These are phyloP conservation scores for Chenopodium album DNA, from an alignment of 148 eudicot genomes.

Conservation along the genomic window DNA sequence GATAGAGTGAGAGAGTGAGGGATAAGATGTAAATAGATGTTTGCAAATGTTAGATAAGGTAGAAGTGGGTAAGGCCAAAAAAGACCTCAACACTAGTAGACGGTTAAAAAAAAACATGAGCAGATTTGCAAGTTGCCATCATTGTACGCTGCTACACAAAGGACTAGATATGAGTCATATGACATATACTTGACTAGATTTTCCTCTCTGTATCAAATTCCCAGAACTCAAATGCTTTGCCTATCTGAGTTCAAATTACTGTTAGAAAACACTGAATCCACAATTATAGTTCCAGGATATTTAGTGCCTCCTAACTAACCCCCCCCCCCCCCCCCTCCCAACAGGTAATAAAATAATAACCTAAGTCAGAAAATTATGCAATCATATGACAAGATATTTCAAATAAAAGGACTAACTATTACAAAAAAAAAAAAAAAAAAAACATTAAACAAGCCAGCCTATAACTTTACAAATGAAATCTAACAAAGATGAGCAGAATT, in stretches of 20 bases:
- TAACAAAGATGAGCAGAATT: not conserved
- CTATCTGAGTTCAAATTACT: not conserved
- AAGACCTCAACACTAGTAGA: too few relatives aligned
- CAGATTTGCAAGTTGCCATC: not conserved
- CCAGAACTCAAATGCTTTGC: not conserved
- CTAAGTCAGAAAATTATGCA: not conserved
- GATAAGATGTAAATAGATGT: too few relatives aligned
- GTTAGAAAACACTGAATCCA: not conserved
- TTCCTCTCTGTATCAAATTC: not conserved
- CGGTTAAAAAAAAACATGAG: not conserved
- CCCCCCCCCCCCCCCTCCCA: not conserved
- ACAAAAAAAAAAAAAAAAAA: not conserved
- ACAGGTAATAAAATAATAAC: not conserved
- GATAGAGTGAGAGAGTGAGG: too few relatives aligned
- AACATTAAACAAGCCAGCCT: not conserved
- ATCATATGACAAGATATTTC: not conserved
- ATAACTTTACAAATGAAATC: not conserved
- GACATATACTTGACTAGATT: not conserved
- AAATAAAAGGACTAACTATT: not conserved
- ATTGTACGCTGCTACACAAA: not conserved
- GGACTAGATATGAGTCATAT: not conserved
- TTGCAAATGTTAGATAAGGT: too few relatives aligned
- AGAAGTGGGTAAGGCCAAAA: too few relatives aligned
- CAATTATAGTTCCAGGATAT: not conserved
- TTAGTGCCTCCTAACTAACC: not conserved